Evolutionary conservation across 257 asterid species (phyloP).

Genomic region (Rauvolfia tetraphylla): DNA sequence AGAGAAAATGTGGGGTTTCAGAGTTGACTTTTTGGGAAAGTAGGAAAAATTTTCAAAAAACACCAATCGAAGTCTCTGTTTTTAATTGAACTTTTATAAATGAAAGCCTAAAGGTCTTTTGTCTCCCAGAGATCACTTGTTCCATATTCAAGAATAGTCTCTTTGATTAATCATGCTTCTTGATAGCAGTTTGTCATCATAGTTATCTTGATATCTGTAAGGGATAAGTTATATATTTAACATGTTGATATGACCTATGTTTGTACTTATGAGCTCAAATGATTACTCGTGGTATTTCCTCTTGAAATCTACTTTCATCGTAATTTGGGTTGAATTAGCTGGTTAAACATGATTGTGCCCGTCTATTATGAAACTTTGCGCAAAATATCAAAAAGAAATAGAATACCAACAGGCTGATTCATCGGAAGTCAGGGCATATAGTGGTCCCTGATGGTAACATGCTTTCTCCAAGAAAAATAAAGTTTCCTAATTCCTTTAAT

Average conservation of each 20-base stretch:
- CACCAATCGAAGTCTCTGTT: too few relatives aligned
- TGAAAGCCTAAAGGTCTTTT: background rate
- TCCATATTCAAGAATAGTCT: background rate
- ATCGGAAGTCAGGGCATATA: background rate
- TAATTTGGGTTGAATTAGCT: slow-evolving; percentile 4
- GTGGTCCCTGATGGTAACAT: background rate
- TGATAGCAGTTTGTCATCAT: background rate
- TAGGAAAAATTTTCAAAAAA: too few relatives aligned
- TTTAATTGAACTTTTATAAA: background rate
- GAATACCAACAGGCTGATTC: background rate
- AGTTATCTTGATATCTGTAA: background rate
- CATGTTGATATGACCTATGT: background rate
- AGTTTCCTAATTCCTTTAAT: background rate
- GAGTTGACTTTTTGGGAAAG: too few relatives aligned
- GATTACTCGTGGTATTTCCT: background rate
- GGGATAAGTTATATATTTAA: background rate
- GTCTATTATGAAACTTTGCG: background rate
- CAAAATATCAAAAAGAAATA: background rate
- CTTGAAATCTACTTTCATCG: background rate
- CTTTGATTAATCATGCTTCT: background rate
- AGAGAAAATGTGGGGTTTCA: too few relatives aligned
- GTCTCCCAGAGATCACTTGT: background rate
- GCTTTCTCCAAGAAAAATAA: background rate
- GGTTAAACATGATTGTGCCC: background rate
- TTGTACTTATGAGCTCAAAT: background rate